Percentiles rank a stretch among this genome's conserved stretches.
Evolutionary conservation across 352 stramenopile genomes (phyloP).

Genomic region (Blastocystis sp.): DNA sequence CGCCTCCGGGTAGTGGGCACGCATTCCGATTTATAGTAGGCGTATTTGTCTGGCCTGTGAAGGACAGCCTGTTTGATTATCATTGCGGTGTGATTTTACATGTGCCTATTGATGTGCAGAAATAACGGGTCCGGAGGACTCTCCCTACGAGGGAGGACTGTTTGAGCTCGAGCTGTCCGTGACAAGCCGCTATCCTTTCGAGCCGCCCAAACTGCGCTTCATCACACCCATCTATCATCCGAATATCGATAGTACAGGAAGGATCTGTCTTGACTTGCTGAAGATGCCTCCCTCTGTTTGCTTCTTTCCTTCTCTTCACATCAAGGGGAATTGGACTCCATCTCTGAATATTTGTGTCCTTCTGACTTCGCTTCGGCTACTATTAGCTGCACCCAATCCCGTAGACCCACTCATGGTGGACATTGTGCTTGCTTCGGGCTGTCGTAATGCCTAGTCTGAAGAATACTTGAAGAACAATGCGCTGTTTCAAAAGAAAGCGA

Average conservation of each 20-base stretch:
- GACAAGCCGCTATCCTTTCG: slow-evolving; percentile 77
- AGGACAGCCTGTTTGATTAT: slow-evolving; percentile 55
- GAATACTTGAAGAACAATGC: slow-evolving; percentile 50
- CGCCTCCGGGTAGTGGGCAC: slow-evolving; percentile 49
- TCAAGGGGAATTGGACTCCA: slow-evolving; percentile 55
- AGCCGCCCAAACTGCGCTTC: slow-evolving; percentile 77
- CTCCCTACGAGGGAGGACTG: slow-evolving; percentile 74
- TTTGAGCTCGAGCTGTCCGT: slow-evolving; percentile 75
- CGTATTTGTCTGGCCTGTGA: slow-evolving; percentile 30
- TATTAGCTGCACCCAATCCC: slow-evolving; percentile 35
- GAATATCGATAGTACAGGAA: slow-evolving; percentile 75
- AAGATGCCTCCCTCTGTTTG: slow-evolving; percentile 70
- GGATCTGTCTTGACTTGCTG: slow-evolving; percentile 73
- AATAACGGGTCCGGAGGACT: slow-evolving; percentile 74
- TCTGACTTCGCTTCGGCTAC: slow-evolving; percentile 45
- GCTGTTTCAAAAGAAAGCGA: slow-evolving; percentile 30
- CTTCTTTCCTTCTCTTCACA: neutral
- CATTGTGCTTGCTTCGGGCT: slow-evolving; percentile 10
- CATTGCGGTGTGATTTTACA: neutral
- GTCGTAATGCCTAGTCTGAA: slow-evolving; percentile 3
- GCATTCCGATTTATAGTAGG: neutral
- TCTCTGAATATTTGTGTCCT: slow-evolving; percentile 68
- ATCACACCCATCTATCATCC: slow-evolving; percentile 79
- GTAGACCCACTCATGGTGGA: slow-evolving; percentile 48
- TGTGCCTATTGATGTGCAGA: slow-evolving; percentile 38